Evolutionary conservation across 2,329 filamentous ascomycete genomes (phyloP), one percentile per base, ranked within the genome.

Genomic region (Colletotrichum sp.): DNA sequence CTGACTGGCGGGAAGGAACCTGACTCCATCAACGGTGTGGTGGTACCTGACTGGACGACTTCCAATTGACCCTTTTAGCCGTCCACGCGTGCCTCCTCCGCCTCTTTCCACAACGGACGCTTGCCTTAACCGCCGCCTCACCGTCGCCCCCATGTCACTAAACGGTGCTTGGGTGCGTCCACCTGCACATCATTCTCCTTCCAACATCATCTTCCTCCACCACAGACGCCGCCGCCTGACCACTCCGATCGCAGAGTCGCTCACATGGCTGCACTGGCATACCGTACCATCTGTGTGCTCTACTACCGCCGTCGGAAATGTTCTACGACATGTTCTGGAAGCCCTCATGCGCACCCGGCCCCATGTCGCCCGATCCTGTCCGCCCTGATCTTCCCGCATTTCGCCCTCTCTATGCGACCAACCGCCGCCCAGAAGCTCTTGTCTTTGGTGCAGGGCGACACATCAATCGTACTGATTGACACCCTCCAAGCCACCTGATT

Each of bases 311-410:
- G 8, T 9, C 12, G 22, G 36, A n/a, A 15, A 48, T 58, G 27
- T 74, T 74, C 71, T 18, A 71, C 67, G 16, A 58, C 71, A 61
- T 58, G 27, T 75, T 75, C 72, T 75, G 30, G 72, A 75, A 75
- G 72, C 68, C 60, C 36, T 30, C 43, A 52, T 58, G 39, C 43
- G 30, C 58, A 32, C 34, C 39, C 64, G 43, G 6, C 30, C 61
- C 15, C 43, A 52, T 22, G 43, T 52, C 43, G 43, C 15, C 43
- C 25, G 66, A 28, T 65, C 61, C 52, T 68, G 66, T 32, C 71
- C 60, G 66, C 66, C 66, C 66, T 74, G 71, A 70, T 52, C 66
- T 66, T 64, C 55, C 70, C 70, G 70, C 61, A 25, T 16, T 52
- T 66, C 62, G 52, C 28, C 60, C 28, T 66, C 36, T 34, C 30